Evolutionary conservation across 768 basidiomycete genomes (phyloP).

Genomic region (Cystobasidium onofrii): DNA sequence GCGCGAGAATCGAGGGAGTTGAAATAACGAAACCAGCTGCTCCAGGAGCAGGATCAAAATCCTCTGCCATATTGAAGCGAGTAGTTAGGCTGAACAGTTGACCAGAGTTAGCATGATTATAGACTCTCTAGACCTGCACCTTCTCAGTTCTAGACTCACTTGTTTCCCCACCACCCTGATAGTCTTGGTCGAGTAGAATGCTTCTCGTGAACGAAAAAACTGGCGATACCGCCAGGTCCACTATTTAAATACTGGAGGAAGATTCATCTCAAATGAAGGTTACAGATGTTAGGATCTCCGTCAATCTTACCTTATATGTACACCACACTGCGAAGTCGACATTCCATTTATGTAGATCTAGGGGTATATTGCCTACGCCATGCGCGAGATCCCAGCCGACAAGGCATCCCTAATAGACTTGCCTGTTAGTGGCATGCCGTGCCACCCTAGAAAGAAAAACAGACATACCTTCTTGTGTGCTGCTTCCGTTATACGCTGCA

Average conservation of each 20-base stretch:
- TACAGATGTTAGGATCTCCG: neutral
- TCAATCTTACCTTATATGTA: slow-evolving; percentile 61
- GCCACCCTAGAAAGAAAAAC: neutral
- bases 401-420: slow-evolving; percentile 87
- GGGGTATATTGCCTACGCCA: slow-evolving; percentile 83
- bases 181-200: slow-evolving; percentile 52
- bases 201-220: slow-evolving; percentile 69
- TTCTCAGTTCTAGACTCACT: slow-evolving; percentile 42
- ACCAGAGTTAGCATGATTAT: too few species aligned
- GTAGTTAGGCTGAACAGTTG: slow-evolving; percentile 51
- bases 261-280: neutral
- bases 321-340: slow-evolving; percentile 99
- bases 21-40: slow-evolving; percentile 95
- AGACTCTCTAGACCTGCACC: neutral
- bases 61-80: slow-evolving; percentile 80
- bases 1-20: slow-evolving; percentile 74
- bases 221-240: slow-evolving; percentile 94
- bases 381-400: slow-evolving; percentile 97
- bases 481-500: slow-evolving; percentile 70
- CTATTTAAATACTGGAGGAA: slow-evolving; percentile 67
- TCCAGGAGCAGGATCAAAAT: slow-evolving; percentile 73
- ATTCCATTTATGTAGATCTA: slow-evolving; percentile 81
- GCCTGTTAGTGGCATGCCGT: too few species aligned
- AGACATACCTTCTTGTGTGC: slow-evolving; percentile 66
- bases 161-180: slow-evolving; percentile 98